Evolutionary conservation across 73 alveolate species (phyloP).

Genomic region (Blepharisma japonicum): DNA sequence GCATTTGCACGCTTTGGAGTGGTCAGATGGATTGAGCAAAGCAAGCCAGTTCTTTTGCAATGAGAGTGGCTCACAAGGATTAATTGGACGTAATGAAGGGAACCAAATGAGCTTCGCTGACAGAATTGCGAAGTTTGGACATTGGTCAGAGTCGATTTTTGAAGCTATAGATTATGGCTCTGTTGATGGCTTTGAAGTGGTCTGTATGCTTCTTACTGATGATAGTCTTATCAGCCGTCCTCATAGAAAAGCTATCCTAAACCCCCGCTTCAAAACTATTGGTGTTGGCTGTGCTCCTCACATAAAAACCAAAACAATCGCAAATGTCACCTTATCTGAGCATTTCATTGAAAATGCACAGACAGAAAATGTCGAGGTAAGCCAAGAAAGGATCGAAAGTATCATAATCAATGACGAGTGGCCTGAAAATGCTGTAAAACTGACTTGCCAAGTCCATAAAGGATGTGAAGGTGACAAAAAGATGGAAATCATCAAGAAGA

Average conservation of each 20-base stretch:
- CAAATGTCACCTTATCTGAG: neutral
- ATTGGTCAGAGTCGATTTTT: slow-evolving; percentile 85
- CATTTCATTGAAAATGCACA: neutral
- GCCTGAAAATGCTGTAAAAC: slow-evolving; percentile 20
- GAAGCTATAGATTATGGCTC: slow-evolving; percentile 79
- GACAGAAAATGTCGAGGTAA: neutral
- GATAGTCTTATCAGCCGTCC: slow-evolving; percentile 14
- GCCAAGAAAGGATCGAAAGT: neutral
- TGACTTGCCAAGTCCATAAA: neutral
- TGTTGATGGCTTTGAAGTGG: slow-evolving; percentile 56
- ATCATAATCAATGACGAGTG: neutral
- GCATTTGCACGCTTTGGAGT: slow-evolving; percentile 40
- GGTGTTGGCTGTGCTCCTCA: slow-evolving; percentile 16
- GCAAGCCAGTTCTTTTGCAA: slow-evolving; percentile 74
- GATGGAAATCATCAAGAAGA: slow-evolving; percentile 35
- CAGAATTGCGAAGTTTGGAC: slow-evolving; percentile 78
- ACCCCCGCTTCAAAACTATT: slow-evolving; percentile 19
- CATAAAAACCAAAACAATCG: neutral
- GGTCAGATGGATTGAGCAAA: slow-evolving; percentile 54
- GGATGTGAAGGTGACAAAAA: neutral
- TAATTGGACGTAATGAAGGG: slow-evolving; percentile 70
- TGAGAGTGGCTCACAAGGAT: slow-evolving; percentile 86
- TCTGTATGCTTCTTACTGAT: slow-evolving; percentile 61
- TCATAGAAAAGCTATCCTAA: slow-evolving; percentile 28
- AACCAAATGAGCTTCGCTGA: slow-evolving; percentile 67